These are phyloP conservation scores for Acorus calamus DNA, from an alignment of 106 monocot species.

Conservation along the genomic window DNA sequence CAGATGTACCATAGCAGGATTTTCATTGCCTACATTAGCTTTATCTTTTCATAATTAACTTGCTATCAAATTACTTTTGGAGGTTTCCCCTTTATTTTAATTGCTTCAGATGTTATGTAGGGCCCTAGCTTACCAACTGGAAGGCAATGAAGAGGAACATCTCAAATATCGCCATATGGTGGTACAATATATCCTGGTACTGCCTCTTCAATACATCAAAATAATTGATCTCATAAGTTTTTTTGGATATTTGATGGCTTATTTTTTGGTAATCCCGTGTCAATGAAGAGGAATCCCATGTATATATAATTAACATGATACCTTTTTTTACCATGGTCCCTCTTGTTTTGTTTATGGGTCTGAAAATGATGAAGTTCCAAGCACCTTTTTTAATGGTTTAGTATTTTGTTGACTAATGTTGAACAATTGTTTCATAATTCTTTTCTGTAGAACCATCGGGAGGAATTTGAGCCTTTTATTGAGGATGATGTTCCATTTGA, in stretches of 20 bases:
- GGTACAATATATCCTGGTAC: constrained; percentile 57
- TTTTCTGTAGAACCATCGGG: constrained; percentile 37
- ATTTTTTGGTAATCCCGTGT: too few relatives aligned
- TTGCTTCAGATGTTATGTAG: constrained; percentile 26
- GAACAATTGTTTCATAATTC: constrained; percentile 1
- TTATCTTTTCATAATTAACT: neutral
- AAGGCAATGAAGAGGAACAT: constrained; percentile 76
- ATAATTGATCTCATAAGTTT: too few relatives aligned
- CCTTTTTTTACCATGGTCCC: too few relatives aligned
- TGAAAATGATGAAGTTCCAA: too few relatives aligned
- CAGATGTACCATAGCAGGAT: neutral
- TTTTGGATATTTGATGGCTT: too few relatives aligned
- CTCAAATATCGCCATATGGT: constrained; percentile 58
- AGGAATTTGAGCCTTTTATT: constrained; percentile 84
- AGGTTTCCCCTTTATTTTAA: constrained; percentile 1
- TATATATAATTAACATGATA: constrained; percentile 10
- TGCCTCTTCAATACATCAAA: too few relatives aligned
- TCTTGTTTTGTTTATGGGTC: too few relatives aligned
- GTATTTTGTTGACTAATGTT: neutral
- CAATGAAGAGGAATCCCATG: too few relatives aligned
- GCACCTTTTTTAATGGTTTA: neutral
- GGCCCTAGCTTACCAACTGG: constrained; percentile 73
- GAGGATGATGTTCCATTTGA: constrained; percentile 88
- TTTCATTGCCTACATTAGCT: too few relatives aligned
- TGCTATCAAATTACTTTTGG: neutral